Evolutionary conservation across 495 filamentous ascomycete genomes (phyloP).

Genomic region (Barbatosphaeria neglecta): DNA sequence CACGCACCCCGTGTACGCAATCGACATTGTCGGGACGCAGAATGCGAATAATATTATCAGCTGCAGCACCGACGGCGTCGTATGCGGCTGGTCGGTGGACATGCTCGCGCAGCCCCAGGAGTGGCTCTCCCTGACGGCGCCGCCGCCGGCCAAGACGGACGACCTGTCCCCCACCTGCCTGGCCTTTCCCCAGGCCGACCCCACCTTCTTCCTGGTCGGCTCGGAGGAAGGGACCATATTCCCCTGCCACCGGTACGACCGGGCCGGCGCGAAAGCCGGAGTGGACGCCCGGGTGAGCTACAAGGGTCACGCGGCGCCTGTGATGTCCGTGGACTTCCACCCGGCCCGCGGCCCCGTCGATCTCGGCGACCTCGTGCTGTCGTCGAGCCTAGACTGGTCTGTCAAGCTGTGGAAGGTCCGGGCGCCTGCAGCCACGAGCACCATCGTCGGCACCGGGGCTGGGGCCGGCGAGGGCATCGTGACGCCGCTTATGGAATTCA

Average conservation of each 20-base stretch:
- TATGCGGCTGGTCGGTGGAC: constrained; percentile 93
- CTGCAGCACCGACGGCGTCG: constrained; percentile 87
- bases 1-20: constrained; percentile 89
- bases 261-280: constrained; percentile 90
- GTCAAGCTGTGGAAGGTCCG: constrained; percentile 93
- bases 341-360: constrained; percentile 83
- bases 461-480: constrained; percentile 35
- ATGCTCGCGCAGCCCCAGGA: constrained; percentile 96
- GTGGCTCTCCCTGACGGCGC: constrained; percentile 70
- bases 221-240: constrained; percentile 94
- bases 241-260: constrained; percentile 92
- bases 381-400: constrained; percentile 83
- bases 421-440: constrained; percentile 55
- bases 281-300: constrained; percentile 80
- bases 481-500: constrained; percentile 73
- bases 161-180: constrained; percentile 93
- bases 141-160: constrained; percentile 82
- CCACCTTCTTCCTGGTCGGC: constrained; percentile 93
- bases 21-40: constrained; percentile 93
- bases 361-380: constrained; percentile 87
- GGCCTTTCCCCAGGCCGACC: constrained; percentile 90
- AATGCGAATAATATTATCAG: constrained; percentile 98
- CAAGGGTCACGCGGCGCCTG: constrained; percentile 77
- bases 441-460: constrained; percentile 35
- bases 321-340: constrained; percentile 94